A percentile compares a stretch with the other conserved stretches of the same genome.
These are phyloP conservation scores for Coniochaeta sp. DNA, from an alignment of 2,329 filamentous ascomycete genomes.

Conservation along the genomic window DNA sequence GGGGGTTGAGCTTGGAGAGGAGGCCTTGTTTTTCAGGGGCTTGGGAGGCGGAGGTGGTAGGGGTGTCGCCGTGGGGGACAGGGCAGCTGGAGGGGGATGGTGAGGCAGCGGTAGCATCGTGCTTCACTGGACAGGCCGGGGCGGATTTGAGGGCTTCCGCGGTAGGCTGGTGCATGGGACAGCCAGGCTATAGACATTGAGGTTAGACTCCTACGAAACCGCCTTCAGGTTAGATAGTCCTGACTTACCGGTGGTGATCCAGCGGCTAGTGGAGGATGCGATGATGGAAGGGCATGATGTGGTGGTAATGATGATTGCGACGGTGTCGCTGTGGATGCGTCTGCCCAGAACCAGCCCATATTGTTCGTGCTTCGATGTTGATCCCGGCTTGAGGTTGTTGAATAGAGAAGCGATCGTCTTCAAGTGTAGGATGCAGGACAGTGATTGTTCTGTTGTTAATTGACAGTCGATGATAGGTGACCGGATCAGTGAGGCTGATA, in stretches of 20 bases:
- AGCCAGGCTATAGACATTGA: slow-evolving; percentile 33
- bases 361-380: neutral
- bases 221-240: neutral
- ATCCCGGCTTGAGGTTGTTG: neutral
- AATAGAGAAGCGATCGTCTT: too few species aligned
- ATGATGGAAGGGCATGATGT: slow-evolving; percentile 5
- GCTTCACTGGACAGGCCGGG: neutral
- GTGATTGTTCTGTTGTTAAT: too few species aligned
- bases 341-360: slow-evolving; percentile 62
- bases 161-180: slow-evolving; percentile 51
- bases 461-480: too few species aligned
- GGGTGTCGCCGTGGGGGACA: slow-evolving; percentile 29
- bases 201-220: slow-evolving; percentile 15
- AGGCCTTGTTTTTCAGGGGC: slow-evolving; percentile 31
- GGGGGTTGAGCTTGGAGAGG: slow-evolving; percentile 52
- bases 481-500: too few species aligned
- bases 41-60: slow-evolving; percentile 16
- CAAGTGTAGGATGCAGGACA: too few species aligned
- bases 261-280: slow-evolving; percentile 14
- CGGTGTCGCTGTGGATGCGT: slow-evolving; percentile 25
- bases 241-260: slow-evolving; percentile 32
- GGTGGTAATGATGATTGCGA: slow-evolving; percentile 9
- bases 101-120: neutral
- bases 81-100: slow-evolving; percentile 21
- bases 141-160: slow-evolving; percentile 34